Conservation (phyloP, 441 rosid species). For the Bocquillonia castaneifolia region DNA sequence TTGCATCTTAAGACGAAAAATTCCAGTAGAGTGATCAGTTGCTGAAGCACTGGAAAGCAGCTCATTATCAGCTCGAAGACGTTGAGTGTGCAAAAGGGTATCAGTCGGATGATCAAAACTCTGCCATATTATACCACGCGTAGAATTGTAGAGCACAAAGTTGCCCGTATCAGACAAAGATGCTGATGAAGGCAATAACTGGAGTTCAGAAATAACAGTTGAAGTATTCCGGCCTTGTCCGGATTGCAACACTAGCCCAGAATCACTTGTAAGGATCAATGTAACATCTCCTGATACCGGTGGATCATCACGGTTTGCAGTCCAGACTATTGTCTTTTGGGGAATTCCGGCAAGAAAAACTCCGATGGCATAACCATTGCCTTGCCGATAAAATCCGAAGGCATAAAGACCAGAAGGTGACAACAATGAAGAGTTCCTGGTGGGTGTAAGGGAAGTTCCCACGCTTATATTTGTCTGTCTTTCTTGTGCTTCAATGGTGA, state of each 20-base stretch:
- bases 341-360: constrained; percentile 27
- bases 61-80: constrained; percentile 5
- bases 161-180: constrained; percentile 37
- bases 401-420: constrained; percentile 38
- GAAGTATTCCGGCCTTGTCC: not conserved
- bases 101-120: too few species aligned
- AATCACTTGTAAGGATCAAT: constrained; percentile 17
- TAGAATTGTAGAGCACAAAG: constrained; percentile 25
- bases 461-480: constrained; percentile 17
- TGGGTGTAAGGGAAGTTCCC: constrained; percentile 28
- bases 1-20: constrained; percentile 30
- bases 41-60: constrained; percentile 21
- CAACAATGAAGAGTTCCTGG: constrained; percentile 21
- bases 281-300: constrained; percentile 19
- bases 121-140: constrained; percentile 21
- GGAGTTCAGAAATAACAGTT: not conserved
- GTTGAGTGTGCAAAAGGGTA: constrained; percentile 24
- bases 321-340: constrained; percentile 24
- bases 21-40: constrained; percentile 22
- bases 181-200: constrained; percentile 16
- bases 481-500: constrained; percentile 17
- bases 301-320: constrained; percentile 26
- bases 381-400: constrained; percentile 32
- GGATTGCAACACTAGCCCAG: constrained; percentile 21
- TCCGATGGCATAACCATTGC: constrained; percentile 23